A percentile compares a stretch with the other conserved stretches of the same genome.
These are phyloP conservation scores for Myochromella boudieri DNA, from an alignment of 768 basidiomycete species.

Conservation along the genomic window DNA sequence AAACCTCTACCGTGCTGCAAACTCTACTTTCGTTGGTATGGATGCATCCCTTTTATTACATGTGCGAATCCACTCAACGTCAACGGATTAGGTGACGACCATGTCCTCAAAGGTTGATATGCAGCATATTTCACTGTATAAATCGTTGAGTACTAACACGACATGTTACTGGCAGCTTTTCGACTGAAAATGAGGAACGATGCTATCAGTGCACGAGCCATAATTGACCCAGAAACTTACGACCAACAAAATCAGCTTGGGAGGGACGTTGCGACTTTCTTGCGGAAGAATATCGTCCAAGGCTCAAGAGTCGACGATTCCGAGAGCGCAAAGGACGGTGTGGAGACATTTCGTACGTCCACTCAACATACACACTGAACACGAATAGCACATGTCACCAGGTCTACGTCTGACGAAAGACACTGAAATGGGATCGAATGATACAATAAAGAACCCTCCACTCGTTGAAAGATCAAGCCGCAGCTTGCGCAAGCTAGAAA, in stretches of 20 bases:
- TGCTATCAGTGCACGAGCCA: constrained; percentile 38
- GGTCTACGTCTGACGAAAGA: constrained; percentile 73
- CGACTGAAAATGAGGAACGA: constrained; percentile 65
- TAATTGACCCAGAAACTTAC: constrained; percentile 47
- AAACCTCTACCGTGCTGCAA: constrained; percentile 63
- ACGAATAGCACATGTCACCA: constrained; percentile 34
- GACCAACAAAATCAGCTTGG: constrained; percentile 58
- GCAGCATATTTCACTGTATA: neutral
- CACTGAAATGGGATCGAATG: constrained; percentile 87
- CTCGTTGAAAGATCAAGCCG: constrained; percentile 43
- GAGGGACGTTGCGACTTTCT: constrained; percentile 68
- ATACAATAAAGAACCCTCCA: constrained; percentile 66
- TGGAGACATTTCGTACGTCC: constrained; percentile 61
- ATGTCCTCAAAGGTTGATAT: constrained; percentile 49
- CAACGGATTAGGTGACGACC: constrained; percentile 48
- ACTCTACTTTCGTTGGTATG: constrained; percentile 64
- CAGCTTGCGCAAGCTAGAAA: constrained; percentile 45
- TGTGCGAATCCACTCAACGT: constrained; percentile 1
- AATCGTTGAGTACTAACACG: constrained; percentile 14
- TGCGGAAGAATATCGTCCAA: constrained; percentile 87
- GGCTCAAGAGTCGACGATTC: constrained; percentile 48
- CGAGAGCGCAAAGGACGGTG: constrained; percentile 23
- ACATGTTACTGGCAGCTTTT: constrained; percentile 53
- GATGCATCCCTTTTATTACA: neutral
- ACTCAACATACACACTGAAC: constrained; percentile 1